Conservation (phyloP, 1,284 basidiomycete species). For the Grifola frondosa region DNA sequence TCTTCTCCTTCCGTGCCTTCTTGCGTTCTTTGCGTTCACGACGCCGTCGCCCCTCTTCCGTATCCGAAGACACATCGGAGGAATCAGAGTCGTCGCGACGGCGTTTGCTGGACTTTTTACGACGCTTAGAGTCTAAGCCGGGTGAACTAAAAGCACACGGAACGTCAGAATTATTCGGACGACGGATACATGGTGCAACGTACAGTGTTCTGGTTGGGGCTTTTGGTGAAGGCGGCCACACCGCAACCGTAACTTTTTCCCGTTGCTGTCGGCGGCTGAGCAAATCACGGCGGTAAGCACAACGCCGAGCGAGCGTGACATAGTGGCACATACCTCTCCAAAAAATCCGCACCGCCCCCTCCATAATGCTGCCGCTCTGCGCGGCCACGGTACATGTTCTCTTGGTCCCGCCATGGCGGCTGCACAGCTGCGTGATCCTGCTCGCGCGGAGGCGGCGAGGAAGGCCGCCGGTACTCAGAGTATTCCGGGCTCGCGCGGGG, state of each 20-base stretch:
- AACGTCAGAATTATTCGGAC: constrained; percentile 2
- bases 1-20: constrained; percentile 51
- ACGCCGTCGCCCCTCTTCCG: constrained; percentile 61
- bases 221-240: constrained; percentile 89
- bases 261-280: constrained; percentile 79
- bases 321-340: constrained; percentile 54
- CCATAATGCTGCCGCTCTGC: constrained; percentile 26
- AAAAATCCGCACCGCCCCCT: constrained; percentile 46
- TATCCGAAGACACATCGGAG: constrained; percentile 44
- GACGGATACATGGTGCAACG: constrained; percentile 34
- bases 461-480: constrained; percentile 30
- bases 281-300: too few species aligned
- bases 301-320: not conserved
- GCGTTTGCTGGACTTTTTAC: constrained; percentile 61
- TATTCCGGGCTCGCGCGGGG: constrained; percentile 33
- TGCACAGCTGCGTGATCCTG: constrained; percentile 23
- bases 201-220: constrained; percentile 59
- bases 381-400: constrained; percentile 49
- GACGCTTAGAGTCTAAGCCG: constrained; percentile 45
- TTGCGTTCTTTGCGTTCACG: constrained; percentile 63
- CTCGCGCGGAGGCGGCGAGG: constrained; percentile 17
- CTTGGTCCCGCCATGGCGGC: constrained; percentile 45
- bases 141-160: constrained; percentile 43
- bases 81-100: constrained; percentile 52
- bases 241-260: constrained; percentile 57